Conservation (phyloP, 768 basidiomycete species). For the Mycena venus region DNA sequence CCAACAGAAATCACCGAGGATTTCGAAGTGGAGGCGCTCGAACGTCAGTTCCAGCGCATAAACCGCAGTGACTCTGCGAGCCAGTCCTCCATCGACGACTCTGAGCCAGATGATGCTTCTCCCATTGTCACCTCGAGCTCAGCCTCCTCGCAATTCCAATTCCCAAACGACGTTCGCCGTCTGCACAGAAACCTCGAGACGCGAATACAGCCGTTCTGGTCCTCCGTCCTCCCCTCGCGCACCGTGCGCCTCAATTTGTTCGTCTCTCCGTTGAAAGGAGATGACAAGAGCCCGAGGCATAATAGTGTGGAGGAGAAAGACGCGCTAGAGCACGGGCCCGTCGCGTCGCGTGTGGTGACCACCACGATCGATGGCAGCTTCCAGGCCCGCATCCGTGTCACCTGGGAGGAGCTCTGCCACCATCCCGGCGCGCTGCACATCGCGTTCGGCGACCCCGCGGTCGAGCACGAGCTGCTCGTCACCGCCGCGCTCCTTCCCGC, state of each 20-base stretch:
- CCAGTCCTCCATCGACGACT: conserved; percentile 28
- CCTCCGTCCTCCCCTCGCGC: conserved; percentile 74
- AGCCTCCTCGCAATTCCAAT: neutral
- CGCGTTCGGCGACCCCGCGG: conserved; percentile 64
- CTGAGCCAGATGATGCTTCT: conserved; percentile 22
- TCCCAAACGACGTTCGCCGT: conserved; percentile 53
- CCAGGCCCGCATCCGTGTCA: conserved; percentile 69
- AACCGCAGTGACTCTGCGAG: conserved; percentile 40
- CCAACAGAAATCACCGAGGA: conserved; percentile 74
- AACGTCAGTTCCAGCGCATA: conserved; percentile 60
- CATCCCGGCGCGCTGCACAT: conserved; percentile 72
- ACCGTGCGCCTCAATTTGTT: conserved; percentile 75
- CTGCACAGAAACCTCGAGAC: conserved; percentile 83
- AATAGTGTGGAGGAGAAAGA: conserved; percentile 42
- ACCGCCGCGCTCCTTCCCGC: conserved; percentile 64
- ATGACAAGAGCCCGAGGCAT: conserved; percentile 29
- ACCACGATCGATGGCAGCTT: conserved; percentile 84
- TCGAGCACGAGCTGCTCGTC: conserved; percentile 70
- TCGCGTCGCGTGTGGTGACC: conserved; percentile 62
- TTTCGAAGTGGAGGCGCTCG: conserved; percentile 67
- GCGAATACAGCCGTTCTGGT: conserved; percentile 87
- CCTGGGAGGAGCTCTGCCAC: conserved; percentile 77
- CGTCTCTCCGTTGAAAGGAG: conserved; percentile 50
- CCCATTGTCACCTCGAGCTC: conserved; percentile 36
- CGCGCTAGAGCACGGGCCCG: conserved; percentile 54